phyloP scores from a whole-genome alignment of 305 asterid genomes.

The Fraxinus platypoda region DNA sequence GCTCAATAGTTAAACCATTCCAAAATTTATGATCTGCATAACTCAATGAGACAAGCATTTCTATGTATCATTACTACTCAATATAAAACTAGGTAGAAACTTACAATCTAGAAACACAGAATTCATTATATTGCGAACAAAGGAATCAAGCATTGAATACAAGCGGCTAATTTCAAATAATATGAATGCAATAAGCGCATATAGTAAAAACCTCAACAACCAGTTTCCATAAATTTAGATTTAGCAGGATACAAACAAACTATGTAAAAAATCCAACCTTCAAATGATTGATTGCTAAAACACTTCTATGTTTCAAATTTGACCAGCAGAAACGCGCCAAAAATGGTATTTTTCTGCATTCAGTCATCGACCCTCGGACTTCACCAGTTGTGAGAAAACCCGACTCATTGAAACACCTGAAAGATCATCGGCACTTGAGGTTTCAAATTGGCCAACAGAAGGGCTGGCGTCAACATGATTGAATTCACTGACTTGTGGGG shows the following conservation, averaged over 20 bases:
- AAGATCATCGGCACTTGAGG: conserved; percentile 45
- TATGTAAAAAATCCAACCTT: not conserved
- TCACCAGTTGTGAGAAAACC: conserved; percentile 68
- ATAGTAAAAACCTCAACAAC: not conserved
- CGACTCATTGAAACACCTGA: conserved; percentile 61
- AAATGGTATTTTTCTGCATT: not conserved
- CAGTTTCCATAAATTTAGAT: not conserved
- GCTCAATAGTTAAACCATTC: not conserved
- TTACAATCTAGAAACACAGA: not conserved
- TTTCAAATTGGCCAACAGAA: conserved; percentile 33
- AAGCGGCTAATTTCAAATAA: not conserved
- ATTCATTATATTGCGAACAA: not conserved
- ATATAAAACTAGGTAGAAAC: not conserved
- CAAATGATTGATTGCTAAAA: not conserved
- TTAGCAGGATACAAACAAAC: not conserved
- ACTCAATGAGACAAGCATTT: too few relatives aligned
- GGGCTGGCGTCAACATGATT: conserved; percentile 28
- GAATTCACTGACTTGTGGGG: conserved; percentile 40
- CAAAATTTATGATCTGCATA: too few relatives aligned
- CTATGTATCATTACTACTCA: not conserved
- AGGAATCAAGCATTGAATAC: not conserved
- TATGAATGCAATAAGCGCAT: not conserved
- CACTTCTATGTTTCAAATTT: not conserved
- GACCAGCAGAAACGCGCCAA: not conserved
- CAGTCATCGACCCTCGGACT: conserved; percentile 63